A percentile compares a stretch with the other conserved stretches of the same genome.
These are phyloP conservation scores for Phytopythium montanum DNA, from an alignment of 352 stramenopile species.

Conservation along the genomic window DNA sequence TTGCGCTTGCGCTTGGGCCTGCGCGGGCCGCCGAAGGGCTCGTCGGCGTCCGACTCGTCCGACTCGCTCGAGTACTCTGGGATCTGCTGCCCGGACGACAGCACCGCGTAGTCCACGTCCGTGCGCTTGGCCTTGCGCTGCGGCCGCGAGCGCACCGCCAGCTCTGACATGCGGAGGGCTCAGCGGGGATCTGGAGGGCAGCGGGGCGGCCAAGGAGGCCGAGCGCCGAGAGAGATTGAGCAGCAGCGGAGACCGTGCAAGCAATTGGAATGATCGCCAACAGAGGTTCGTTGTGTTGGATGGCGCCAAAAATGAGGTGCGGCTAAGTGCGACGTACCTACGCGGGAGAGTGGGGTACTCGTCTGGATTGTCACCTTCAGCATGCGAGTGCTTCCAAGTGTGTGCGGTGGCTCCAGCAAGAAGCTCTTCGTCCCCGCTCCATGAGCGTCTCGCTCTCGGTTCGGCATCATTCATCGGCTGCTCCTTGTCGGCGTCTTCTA, in stretches of 20 bases:
- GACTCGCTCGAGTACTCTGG: slow-evolving; percentile 75
- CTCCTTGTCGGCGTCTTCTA: background rate
- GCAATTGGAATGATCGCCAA: too few relatives aligned
- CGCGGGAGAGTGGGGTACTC: background rate
- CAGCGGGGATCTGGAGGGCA: too few relatives aligned
- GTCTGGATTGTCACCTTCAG: too few relatives aligned
- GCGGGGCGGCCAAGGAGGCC: too few relatives aligned
- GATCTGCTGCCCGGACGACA: slow-evolving; percentile 74
- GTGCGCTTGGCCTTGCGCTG: slow-evolving; percentile 67
- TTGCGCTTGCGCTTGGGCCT: slow-evolving; percentile 27
- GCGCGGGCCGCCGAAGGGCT: slow-evolving; percentile 24
- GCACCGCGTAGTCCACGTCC: slow-evolving; percentile 76
- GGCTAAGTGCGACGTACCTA: background rate
- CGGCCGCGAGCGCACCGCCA: slow-evolving; percentile 21
- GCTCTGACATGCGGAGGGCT: background rate
- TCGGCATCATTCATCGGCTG: too few relatives aligned
- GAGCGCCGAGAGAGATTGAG: too few relatives aligned
- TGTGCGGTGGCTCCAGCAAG: too few relatives aligned
- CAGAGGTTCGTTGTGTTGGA: too few relatives aligned
- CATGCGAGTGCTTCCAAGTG: too few relatives aligned
- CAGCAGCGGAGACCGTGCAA: too few relatives aligned
- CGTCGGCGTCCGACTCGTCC: slow-evolving; percentile 53
- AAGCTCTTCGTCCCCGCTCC: too few relatives aligned
- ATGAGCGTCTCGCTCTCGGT: too few relatives aligned
- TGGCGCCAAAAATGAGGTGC: background rate